phyloP scores from a whole-genome alignment of 352 stramenopile genomes.

The Phytopythium delawarense region DNA sequence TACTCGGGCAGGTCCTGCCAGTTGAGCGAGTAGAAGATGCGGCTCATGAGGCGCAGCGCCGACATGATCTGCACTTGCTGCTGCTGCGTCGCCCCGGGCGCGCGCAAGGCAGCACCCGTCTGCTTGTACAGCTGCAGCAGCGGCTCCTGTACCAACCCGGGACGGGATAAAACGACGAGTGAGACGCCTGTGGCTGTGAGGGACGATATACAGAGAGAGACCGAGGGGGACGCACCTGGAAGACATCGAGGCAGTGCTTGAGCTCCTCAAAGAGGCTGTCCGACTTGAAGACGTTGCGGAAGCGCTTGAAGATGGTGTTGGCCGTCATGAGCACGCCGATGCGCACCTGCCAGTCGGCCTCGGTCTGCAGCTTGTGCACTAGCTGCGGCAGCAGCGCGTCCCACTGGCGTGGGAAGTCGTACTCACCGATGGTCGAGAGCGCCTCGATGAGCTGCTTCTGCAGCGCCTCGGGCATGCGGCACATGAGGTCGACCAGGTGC shows the following conservation, averaged over 20 bases:
- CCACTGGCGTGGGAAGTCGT: constrained; percentile 98
- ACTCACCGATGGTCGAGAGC: constrained; percentile 95
- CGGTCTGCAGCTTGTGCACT: constrained; percentile 89
- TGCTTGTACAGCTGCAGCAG: constrained; percentile 77
- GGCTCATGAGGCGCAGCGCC: constrained; percentile 89
- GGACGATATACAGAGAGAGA: constrained; percentile 9
- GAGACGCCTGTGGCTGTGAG: constrained; percentile 3
- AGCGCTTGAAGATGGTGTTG: constrained; percentile 98
- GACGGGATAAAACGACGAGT: not conserved
- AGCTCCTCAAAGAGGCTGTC: constrained; percentile 95
- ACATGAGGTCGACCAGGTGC: constrained; percentile 99
- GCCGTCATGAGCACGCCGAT: constrained; percentile 96
- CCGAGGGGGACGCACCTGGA: constrained; percentile 63
- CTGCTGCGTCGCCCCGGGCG: constrained; percentile 26
- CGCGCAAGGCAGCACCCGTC: constrained; percentile 45
- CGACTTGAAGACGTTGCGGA: constrained; percentile 95
- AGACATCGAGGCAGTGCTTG: constrained; percentile 92
- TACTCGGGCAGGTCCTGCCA: constrained; percentile 98
- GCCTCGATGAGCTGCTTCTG: constrained; percentile 96
- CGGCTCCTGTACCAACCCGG: constrained; percentile 27
- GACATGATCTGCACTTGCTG: constrained; percentile 72
- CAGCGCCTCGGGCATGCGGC: constrained; percentile 89
- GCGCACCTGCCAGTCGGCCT: constrained; percentile 89
- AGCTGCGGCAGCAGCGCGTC: constrained; percentile 92
- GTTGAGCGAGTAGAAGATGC: constrained; percentile 99